Evolutionary conservation across 2,329 filamentous ascomycete species (phyloP).

Genomic region (Emergomyces orientalis): DNA sequence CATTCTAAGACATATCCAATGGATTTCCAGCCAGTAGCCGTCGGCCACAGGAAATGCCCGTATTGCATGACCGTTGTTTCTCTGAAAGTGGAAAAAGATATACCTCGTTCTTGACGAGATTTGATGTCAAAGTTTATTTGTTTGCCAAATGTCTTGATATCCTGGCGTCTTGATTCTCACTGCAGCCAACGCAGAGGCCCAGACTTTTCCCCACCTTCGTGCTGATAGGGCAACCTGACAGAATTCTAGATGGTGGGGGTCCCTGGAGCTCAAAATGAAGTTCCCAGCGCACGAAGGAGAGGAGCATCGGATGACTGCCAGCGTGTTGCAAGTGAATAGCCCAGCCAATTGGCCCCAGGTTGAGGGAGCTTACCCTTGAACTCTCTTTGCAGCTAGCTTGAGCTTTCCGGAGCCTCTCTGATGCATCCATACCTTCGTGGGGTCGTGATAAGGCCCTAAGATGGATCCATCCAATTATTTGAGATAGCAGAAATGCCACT

Average conservation of each 20-base stretch:
- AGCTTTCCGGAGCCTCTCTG: background rate
- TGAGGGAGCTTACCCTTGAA: background rate
- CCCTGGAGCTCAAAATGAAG: background rate
- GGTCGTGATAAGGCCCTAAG: background rate
- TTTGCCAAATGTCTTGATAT: background rate
- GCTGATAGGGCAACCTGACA: background rate
- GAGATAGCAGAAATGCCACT: background rate
- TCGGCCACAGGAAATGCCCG: background rate
- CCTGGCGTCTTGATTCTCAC: background rate
- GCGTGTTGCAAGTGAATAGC: background rate
- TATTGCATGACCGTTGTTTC: background rate
- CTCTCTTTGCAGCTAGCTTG: background rate
- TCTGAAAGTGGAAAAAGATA: background rate
- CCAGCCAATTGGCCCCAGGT: background rate
- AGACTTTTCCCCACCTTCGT: background rate
- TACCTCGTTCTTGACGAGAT: background rate
- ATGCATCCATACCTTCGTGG: background rate
- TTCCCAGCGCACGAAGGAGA: background rate
- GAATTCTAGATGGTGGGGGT: background rate
- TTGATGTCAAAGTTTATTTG: background rate
- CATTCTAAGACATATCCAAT: background rate
- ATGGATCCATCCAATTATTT: background rate
- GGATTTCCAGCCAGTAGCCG: background rate
- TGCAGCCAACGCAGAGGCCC: background rate
- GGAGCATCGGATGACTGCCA: background rate